Evolutionary conservation across 2,329 filamentous ascomycete species (phyloP).

Genomic region (Monilinia polystroma): DNA sequence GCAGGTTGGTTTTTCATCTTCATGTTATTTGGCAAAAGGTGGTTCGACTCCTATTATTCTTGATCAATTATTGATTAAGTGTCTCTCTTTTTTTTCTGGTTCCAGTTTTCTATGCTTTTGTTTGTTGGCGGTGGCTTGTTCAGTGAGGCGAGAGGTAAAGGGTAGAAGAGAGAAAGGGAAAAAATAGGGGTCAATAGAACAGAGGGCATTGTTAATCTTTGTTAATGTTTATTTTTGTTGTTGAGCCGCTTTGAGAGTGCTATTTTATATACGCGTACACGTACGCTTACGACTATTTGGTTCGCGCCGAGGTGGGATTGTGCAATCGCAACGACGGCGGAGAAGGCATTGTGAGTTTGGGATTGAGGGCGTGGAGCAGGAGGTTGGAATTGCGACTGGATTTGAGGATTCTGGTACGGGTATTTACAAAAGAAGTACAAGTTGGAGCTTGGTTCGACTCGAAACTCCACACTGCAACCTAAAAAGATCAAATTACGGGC

Average conservation of each 20-base stretch:
- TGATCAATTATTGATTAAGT: not conserved
- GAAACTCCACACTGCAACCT: not conserved
- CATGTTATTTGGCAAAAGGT: not conserved
- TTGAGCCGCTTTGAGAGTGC: not conserved
- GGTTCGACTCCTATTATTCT: not conserved
- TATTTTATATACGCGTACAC: not conserved
- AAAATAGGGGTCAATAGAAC: not conserved
- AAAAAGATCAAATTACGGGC: not conserved
- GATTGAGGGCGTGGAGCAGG: conserved; percentile 1
- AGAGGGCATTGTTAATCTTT: not conserved
- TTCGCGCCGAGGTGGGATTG: not conserved
- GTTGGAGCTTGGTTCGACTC: not conserved
- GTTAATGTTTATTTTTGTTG: not conserved
- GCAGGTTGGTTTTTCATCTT: not conserved
- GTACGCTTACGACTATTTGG: not conserved
- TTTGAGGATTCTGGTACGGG: not conserved
- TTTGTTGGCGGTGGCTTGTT: not conserved
- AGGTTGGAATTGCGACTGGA: not conserved
- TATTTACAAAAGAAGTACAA: not conserved
- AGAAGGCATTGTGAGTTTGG: not conserved
- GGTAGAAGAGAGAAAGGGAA: not conserved
- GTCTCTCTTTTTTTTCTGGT: conserved; percentile 2
- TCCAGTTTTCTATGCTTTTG: not conserved
- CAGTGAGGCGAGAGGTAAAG: not conserved
- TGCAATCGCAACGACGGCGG: too few species aligned